These are phyloP conservation scores for Neofusicoccum umdonicola DNA, from an alignment of 2,329 filamentous ascomycete species.

Conservation along the genomic window DNA sequence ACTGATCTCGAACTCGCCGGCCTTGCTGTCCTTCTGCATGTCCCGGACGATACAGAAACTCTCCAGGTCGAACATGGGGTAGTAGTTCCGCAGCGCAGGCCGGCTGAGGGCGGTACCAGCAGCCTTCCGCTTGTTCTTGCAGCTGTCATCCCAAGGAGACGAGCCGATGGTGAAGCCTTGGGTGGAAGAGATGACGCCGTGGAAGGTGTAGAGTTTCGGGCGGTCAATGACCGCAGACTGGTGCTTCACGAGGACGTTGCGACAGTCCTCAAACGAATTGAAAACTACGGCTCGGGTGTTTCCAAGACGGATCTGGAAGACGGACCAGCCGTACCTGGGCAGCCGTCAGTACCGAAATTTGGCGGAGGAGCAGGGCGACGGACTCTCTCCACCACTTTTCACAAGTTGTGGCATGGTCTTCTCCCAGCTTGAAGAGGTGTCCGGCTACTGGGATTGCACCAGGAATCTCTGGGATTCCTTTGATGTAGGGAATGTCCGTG, in stretches of 20 bases:
- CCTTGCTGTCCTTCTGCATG: constrained; percentile 44
- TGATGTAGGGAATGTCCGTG: constrained; percentile 52
- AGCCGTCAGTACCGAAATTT: constrained; percentile 23
- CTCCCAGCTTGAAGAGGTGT: constrained; percentile 51
- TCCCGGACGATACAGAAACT: constrained; percentile 52
- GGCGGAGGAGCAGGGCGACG: too few relatives aligned
- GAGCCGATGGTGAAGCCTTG: constrained; percentile 58
- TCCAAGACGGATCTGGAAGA: constrained; percentile 54
- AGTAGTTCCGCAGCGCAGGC: constrained; percentile 48
- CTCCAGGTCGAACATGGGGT: constrained; percentile 55
- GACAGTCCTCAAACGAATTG: constrained; percentile 54
- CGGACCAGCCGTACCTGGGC: constrained; percentile 46
- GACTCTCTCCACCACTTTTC: constrained; percentile 50
- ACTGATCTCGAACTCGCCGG: constrained; percentile 44
- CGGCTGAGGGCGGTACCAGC: constrained; percentile 49
- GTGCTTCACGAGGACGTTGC: constrained; percentile 50
- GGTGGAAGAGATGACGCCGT: constrained; percentile 51
- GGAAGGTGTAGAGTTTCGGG: constrained; percentile 54
- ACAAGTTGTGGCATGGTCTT: constrained; percentile 54
- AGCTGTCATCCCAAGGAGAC: constrained; percentile 54
- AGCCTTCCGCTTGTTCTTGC: constrained; percentile 54
- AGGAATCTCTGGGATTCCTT: constrained; percentile 51
- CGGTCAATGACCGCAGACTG: constrained; percentile 52
- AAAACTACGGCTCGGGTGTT: constrained; percentile 54
- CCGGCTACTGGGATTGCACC: constrained; percentile 51